Evolutionary conservation across 2,329 filamentous ascomycete genomes (phyloP).

Genomic region (Parastagonospora nodorum): DNA sequence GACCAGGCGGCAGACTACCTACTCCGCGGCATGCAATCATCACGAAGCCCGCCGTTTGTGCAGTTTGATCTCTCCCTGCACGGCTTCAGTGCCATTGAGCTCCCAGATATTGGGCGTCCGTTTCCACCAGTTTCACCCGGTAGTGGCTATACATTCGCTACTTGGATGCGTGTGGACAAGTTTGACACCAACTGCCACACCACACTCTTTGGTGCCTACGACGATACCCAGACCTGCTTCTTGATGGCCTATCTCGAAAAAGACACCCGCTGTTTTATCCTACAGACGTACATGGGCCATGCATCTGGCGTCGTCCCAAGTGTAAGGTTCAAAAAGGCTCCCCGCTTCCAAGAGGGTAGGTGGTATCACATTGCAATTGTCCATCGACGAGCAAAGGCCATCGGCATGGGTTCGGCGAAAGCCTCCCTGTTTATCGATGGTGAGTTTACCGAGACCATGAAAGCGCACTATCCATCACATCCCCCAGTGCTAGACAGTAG

Average conservation of each 20-base stretch:
- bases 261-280: conserved; percentile 89
- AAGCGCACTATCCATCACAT: conserved; percentile 81
- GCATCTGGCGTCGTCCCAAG: conserved; percentile 70
- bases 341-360: conserved; percentile 71
- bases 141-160: conserved; percentile 84
- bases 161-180: conserved; percentile 86
- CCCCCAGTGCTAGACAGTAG: conserved; percentile 68
- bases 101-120: conserved; percentile 79
- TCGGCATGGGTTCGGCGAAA: conserved; percentile 73
- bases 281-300: conserved; percentile 92
- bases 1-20: conserved; percentile 68
- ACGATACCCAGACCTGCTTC: conserved; percentile 90
- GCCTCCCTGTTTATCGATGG: conserved; percentile 91
- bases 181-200: conserved; percentile 88
- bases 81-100: conserved; percentile 88
- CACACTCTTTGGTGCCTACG: conserved; percentile 94
- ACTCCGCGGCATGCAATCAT: conserved; percentile 72
- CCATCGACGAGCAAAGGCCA: conserved; percentile 72
- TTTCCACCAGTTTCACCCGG: conserved; percentile 80
- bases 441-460: conserved; percentile 90
- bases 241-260: conserved; percentile 91
- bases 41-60: conserved; percentile 80
- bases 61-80: conserved; percentile 91
- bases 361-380: conserved; percentile 97
- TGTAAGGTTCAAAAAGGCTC: conserved; percentile 90